phyloP scores from a whole-genome alignment of 2,329 filamentous ascomycete genomes.

The Fusarium sp. region DNA sequence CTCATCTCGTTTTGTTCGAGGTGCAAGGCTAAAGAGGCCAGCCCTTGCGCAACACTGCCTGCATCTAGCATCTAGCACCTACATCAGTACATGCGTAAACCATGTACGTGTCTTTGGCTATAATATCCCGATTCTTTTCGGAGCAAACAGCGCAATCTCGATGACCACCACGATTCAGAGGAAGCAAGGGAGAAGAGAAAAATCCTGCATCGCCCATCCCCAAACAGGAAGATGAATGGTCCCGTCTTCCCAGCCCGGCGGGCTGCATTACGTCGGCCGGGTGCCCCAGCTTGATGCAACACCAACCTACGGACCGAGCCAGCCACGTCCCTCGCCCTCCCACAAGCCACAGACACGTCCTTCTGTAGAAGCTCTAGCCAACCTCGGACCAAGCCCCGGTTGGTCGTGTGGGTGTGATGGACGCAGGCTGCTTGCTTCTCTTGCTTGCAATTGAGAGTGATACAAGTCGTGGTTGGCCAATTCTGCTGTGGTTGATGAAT shows the following conservation, averaged over 20 bases:
- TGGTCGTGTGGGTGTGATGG: conserved; percentile 35
- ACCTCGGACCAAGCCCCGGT: conserved; percentile 35
- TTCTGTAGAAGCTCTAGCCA: conserved; percentile 26
- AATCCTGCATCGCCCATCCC: conserved; percentile 2
- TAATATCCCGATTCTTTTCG: conserved; percentile 15
- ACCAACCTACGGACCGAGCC: conserved; percentile 28
- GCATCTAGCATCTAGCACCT: background rate
- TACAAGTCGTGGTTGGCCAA: conserved; percentile 20
- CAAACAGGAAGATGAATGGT: conserved; percentile 5
- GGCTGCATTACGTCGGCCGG: conserved; percentile 25
- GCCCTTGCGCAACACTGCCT: conserved; percentile 11
- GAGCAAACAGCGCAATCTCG: conserved; percentile 21
- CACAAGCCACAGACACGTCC: conserved; percentile 22
- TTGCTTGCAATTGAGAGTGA: conserved; percentile 18
- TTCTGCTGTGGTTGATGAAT: conserved; percentile 7
- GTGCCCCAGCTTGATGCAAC: conserved; percentile 30
- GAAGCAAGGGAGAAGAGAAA: conserved; percentile 4
- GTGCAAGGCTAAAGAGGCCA: conserved; percentile 8
- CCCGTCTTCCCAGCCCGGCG: conserved; percentile 23
- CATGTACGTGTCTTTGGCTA: background rate
- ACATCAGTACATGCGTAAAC: background rate
- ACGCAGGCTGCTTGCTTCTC: conserved; percentile 35
- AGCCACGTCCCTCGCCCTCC: conserved; percentile 28
- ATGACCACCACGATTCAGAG: conserved; percentile 9
- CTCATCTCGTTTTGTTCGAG: conserved; percentile 39